Base-by-base conservation (phyloP, 2,329 filamentous ascomycete genomes). In the Pyrenophora graminea region DNA sequence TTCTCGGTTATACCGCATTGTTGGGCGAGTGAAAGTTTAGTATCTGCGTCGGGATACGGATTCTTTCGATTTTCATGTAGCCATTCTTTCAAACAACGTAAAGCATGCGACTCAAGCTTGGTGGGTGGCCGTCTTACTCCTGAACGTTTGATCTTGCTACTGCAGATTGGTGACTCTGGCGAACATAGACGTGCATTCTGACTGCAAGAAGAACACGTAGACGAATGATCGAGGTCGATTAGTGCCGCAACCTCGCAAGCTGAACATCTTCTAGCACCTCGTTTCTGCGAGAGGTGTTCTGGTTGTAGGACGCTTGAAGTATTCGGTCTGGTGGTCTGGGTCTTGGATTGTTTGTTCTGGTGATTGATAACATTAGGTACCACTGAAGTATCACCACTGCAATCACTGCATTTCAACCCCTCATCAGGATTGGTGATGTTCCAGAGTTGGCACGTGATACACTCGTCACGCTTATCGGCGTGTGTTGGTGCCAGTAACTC, bases 1-100 rank as follows among this genome's bases (percentile, higher is more conserved):
- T 70, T 72, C 47, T 70, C 63, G 0, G 69, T 69, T 32, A 72
- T 70, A 2, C 62, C 62, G 46, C 67, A 72, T 23, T 63, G 58
- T 33, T 64, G 54, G 13, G 69, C 67, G 19, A 73, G 51, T 27
- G 55, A 49, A 21, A 56, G 56, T 48, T 73, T 73, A 6, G 58
- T 63, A 17, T 69, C 62, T 2, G 61, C 55, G 48, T 44, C 63
- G 9, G 70, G 68, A 39, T 73, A 73, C 1, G 69, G 68, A 13
- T 72, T 56, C 40, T 67, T 56, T 30, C 53, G 54, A 23, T 73
- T 61, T 0, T 61, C 64, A 34, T 60, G 61, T 6, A 73, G 59
- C 68, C 69, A 73, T 4, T 43, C 48, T 39, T 67, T 62, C 4
- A 73, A 60, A 19, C 55, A 53, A 18, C 53, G 57, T 13, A 71